Evolutionary conservation across 2,329 filamentous ascomycete species (phyloP).

Genomic region (Trichoderma endophyticum): DNA sequence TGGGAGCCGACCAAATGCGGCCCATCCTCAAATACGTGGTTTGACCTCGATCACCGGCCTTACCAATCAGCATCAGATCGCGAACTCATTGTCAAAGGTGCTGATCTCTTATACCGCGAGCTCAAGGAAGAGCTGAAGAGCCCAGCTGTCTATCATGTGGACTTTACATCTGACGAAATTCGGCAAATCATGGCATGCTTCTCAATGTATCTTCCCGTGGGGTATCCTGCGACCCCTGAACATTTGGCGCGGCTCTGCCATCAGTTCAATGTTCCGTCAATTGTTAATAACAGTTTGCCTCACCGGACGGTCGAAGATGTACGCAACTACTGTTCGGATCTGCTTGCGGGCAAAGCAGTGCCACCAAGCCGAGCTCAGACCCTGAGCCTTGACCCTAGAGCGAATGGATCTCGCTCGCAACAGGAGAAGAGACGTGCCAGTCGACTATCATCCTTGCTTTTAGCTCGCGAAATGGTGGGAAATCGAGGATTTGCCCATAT

Average conservation of each 20-base stretch:
- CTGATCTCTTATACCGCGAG: constrained; percentile 13
- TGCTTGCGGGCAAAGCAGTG: constrained; percentile 25
- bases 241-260: constrained; percentile 24
- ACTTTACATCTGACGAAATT: constrained; percentile 43
- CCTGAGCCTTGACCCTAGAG: constrained; percentile 27
- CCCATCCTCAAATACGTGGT: constrained; percentile 14
- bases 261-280: constrained; percentile 25
- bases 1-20: neutral
- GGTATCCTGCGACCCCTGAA: constrained; percentile 21
- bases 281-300: constrained; percentile 25
- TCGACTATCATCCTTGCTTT: constrained; percentile 41
- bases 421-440: constrained; percentile 22
- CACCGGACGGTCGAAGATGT: constrained; percentile 30
- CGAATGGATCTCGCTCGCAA: neutral
- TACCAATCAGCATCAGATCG: constrained; percentile 30
- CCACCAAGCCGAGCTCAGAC: constrained; percentile 21
- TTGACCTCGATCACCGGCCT: constrained; percentile 22
- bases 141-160: constrained; percentile 41
- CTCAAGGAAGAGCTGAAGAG: constrained; percentile 4
- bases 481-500: constrained; percentile 42
- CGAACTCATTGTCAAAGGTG: constrained; percentile 28
- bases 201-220: constrained; percentile 19
- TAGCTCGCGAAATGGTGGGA: constrained; percentile 49
- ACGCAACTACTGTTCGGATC: constrained; percentile 33
- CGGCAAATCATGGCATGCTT: constrained; percentile 26